phyloP scores from a whole-genome alignment of 345 rosid genomes.

The Mangifera indica region DNA sequence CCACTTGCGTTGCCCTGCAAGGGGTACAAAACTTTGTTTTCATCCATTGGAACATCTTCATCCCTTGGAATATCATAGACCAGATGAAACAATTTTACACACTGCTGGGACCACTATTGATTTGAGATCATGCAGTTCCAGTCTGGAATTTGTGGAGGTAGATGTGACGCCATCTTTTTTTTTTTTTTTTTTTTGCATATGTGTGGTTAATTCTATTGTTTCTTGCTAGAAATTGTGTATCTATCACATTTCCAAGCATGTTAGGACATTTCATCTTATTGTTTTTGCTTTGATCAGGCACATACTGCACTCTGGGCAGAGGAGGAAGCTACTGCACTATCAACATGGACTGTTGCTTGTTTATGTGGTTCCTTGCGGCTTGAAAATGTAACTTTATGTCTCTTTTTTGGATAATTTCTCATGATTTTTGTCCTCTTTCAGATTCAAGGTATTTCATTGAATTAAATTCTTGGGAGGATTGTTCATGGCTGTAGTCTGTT shows the following conservation, averaged over 20 bases:
- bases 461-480: not conserved
- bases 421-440: not conserved
- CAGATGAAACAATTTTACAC: conserved; percentile 53
- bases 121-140: conserved; percentile 62
- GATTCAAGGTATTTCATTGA: not conserved
- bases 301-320: conserved; percentile 67
- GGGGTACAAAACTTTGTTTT: conserved; percentile 74
- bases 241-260: conserved; percentile 3
- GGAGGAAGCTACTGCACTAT: conserved; percentile 87
- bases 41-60: conserved; percentile 93
- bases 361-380: conserved; percentile 89
- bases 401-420: conserved; percentile 6
- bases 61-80: conserved; percentile 75
- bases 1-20: conserved; percentile 52
- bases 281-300: conserved; percentile 49
- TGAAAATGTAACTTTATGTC: conserved; percentile 56
- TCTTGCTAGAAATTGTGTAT: not conserved
- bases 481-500: not conserved
- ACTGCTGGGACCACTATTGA: conserved; percentile 65
- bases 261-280: conserved; percentile 9
- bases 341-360: conserved; percentile 88
- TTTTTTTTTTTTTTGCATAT: not conserved
- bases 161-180: not conserved
- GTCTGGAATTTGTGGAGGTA: conserved; percentile 87
- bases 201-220: conserved; percentile 2